Evolutionary conservation across 163 green algal genomes (phyloP), one percentile per base, ranked within the genome.

Genomic region (Scenedesmus sp.): DNA sequence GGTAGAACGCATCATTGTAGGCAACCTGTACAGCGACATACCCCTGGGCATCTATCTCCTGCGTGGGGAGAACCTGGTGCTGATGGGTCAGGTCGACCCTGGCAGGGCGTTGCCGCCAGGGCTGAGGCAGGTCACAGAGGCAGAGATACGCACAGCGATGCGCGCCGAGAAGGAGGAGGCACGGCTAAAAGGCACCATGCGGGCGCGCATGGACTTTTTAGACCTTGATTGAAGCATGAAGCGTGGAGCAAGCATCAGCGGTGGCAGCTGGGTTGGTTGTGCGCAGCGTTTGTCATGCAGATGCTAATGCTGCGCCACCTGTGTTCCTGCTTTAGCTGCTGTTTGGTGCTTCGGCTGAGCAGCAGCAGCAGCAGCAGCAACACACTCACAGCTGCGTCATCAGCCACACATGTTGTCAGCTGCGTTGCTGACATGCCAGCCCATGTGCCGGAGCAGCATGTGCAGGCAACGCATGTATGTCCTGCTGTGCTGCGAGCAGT

Each of bases 31-130:
- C 91, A 96, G 94, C 10, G 98, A 99, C 86, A 93, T 98, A 15
- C 97, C 97, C 0, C 93, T 99, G 30, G 98, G 98, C 0, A 92
- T 99, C 20, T 97, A 99, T 78, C 92, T 99, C 12, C 88, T 99
- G 0, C 93, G 98, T 4, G 98, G 98, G 0, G 98, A 99, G 92
- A 99, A 99, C 90, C 96, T 99, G 33, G 98, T 99, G 35, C 93
- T 99, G 68, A 92, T 99, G 90, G 98, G 98, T 3, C 87, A 93
- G 86, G 81, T 96, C 7, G 93, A 95, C 40, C 90, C 94, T 65
- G 94, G 87, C 10, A 89, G 89, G 40, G 93, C 95, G 51, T 89
- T 93, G 42, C 93, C 94, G 5, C 80, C 87, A 51, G 93, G 94
- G 6, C 65, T 97, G 0, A 93, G 53, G 30, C 35, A 61, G 30